Conservation (phyloP, 345 rosid species). For the Dimocarpus longan region DNA sequence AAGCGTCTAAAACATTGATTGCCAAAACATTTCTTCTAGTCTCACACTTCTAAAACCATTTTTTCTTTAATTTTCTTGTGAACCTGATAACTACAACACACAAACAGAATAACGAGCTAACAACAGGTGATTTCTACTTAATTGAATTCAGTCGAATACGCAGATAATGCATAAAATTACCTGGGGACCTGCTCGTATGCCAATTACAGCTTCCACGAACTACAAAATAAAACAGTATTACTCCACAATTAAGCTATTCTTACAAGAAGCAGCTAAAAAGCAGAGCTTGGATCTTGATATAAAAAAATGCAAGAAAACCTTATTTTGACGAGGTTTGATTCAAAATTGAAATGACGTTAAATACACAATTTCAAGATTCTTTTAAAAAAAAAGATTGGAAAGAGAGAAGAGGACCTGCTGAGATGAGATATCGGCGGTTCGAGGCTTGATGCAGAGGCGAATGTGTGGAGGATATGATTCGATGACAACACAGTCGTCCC, state of each 20-base stretch:
- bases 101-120: not conserved
- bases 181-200: constrained; percentile 59
- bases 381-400: not conserved
- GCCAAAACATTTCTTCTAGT: not conserved
- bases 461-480: constrained; percentile 69
- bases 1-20: not conserved
- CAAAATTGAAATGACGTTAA: not conserved
- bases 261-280: not conserved
- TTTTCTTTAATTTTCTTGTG: not conserved
- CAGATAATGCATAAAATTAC: constrained; percentile 30
- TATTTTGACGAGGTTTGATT: not conserved
- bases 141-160: not conserved
- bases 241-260: not conserved
- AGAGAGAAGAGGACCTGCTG: constrained; percentile 60
- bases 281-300: not conserved
- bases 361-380: not conserved
- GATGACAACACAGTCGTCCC: constrained; percentile 65
- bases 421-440: constrained; percentile 89
- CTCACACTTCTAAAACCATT: not conserved
- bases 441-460: constrained; percentile 69
- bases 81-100: too few species aligned
- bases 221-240: constrained; percentile 31
- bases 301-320: not conserved
- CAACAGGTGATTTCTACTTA: not conserved
- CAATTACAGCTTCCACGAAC: constrained; percentile 88